Percentiles rank a stretch among this genome's conserved stretches.
These are phyloP conservation scores for Prunus padus DNA, from an alignment of 306 rosid genomes.

Conservation along the genomic window DNA sequence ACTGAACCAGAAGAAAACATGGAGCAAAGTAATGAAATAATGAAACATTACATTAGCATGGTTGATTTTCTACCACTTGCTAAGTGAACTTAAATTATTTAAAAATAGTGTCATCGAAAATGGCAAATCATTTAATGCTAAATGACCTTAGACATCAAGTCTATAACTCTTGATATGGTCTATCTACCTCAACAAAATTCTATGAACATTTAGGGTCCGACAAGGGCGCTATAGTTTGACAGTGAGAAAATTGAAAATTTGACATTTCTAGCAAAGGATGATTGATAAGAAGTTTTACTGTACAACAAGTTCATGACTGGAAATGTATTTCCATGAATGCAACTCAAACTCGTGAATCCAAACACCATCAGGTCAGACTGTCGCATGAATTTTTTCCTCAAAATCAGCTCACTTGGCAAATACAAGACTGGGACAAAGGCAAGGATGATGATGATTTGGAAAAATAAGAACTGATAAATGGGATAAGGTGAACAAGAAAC, in stretches of 20 bases:
- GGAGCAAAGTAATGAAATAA: background rate
- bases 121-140: background rate
- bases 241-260: background rate
- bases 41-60: background rate
- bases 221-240: background rate
- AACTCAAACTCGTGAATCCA: constrained; percentile 4
- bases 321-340: background rate
- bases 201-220: background rate
- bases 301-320: background rate
- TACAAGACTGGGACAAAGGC: background rate
- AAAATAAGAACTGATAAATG: background rate
- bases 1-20: background rate
- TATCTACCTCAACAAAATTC: background rate
- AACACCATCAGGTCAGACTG: background rate
- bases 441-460: background rate
- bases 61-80: background rate
- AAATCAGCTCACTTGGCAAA: background rate
- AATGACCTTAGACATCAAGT: background rate
- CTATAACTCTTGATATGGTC: background rate
- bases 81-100: background rate
- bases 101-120: background rate
- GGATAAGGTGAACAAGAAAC: background rate
- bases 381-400: background rate
- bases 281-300: background rate
- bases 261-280: background rate